A percentile compares a stretch with the other conserved stretches of the same genome.
These are phyloP conservation scores for Diversispora eburnea DNA, from an alignment of 192 early-diverging fungal species.

Conservation along the genomic window DNA sequence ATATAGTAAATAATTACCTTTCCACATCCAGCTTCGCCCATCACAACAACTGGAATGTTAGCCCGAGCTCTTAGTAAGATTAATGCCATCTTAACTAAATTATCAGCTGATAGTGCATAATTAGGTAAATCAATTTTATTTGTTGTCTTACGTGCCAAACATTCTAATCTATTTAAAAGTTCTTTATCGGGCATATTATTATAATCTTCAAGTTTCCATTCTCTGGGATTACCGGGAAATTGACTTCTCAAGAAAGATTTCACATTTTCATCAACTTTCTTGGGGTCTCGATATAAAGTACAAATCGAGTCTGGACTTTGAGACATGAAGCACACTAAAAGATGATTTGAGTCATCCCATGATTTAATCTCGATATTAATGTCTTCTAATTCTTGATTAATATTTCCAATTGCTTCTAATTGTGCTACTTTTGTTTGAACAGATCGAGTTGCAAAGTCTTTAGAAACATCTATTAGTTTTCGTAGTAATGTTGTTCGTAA, in stretches of 20 bases:
- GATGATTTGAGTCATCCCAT: conserved; percentile 30
- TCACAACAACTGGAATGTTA: conserved; percentile 24
- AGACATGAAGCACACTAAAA: conserved; percentile 27
- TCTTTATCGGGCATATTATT: background rate
- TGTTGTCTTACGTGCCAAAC: conserved; percentile 13
- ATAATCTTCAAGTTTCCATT: conserved; percentile 16
- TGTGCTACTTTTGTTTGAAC: conserved; percentile 7
- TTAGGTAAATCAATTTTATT: background rate
- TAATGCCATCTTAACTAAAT: conserved; percentile 26
- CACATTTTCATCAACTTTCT: conserved; percentile 17
- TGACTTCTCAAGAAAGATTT: conserved; percentile 17
- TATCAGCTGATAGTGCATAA: conserved; percentile 26
- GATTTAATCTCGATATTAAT: background rate
- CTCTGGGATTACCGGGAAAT: background rate
- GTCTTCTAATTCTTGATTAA: background rate
- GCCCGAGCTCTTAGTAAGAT: conserved; percentile 24
- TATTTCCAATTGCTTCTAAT: background rate
- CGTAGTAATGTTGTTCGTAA: conserved; percentile 18
- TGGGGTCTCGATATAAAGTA: conserved; percentile 11
- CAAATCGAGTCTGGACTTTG: conserved; percentile 25
- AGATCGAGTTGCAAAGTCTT: conserved; percentile 25
- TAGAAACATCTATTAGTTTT: conserved; percentile 23
- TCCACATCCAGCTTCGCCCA: conserved; percentile 27
- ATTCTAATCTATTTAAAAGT: conserved; percentile 16
- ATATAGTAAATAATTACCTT: background rate